phyloP scores from a whole-genome alignment of 768 basidiomycete genomes.

The Naganishia friedmannii region DNA sequence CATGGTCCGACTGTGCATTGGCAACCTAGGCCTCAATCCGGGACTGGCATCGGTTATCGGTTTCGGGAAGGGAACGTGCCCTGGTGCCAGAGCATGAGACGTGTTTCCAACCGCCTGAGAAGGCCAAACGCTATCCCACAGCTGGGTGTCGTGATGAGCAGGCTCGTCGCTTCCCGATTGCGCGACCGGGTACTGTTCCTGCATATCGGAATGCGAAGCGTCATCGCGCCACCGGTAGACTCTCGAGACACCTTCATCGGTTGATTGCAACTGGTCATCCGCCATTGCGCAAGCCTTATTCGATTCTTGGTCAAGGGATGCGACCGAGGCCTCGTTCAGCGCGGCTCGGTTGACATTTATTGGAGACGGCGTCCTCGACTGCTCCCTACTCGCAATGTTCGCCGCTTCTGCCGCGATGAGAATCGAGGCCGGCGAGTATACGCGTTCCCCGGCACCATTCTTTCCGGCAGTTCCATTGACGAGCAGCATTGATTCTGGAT shows the following conservation, averaged over 20 bases:
- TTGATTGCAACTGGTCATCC: neutral
- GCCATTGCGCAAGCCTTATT: too few species aligned
- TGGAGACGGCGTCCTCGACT: neutral
- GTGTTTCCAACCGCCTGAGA: neutral
- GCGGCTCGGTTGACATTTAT: neutral
- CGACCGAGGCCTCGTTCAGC: neutral
- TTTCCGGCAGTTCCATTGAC: neutral
- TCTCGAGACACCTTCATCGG: neutral
- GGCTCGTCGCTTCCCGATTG: neutral
- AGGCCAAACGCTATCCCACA: conserved; percentile 21
- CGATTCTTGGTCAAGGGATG: too few species aligned
- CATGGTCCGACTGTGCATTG: conserved; percentile 20
- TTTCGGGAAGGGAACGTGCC: conserved; percentile 9
- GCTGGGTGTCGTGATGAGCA: neutral
- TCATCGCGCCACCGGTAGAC: neutral
- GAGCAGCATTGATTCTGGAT: neutral
- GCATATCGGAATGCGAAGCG: neutral
- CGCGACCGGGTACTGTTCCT: neutral
- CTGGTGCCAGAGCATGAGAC: neutral
- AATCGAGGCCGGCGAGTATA: conserved; percentile 11
- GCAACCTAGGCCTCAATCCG: conserved; percentile 2
- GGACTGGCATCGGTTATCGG: conserved; percentile 3
- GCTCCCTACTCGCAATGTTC: neutral
- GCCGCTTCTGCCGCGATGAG: neutral
- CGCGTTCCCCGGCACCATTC: neutral